phyloP scores from a whole-genome alignment of 139 green algal species.

The Micromonas pusilla region DNA sequence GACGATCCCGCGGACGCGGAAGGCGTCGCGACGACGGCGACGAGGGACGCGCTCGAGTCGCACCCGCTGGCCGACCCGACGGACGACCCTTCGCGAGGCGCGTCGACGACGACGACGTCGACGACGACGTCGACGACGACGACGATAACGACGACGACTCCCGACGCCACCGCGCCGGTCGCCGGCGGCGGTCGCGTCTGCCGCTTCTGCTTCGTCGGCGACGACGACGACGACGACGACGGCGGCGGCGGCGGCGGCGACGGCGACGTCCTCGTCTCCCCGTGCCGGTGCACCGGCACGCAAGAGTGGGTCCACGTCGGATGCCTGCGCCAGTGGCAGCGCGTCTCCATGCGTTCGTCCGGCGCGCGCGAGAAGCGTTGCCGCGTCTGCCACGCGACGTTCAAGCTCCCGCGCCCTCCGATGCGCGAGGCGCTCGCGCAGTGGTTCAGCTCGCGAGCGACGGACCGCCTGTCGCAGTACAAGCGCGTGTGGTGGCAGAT shows the following conservation, averaged over 20 bases:
- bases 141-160: background rate
- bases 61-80: background rate
- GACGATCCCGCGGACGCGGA: background rate
- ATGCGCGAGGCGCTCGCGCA: background rate
- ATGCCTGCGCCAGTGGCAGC: constrained; percentile 30
- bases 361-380: background rate
- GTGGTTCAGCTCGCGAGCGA: constrained; percentile 2
- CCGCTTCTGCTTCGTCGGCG: constrained; percentile 20
- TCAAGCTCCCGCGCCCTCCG: background rate
- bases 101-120: background rate
- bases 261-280: background rate
- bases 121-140: background rate
- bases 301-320: constrained; percentile 17
- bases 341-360: background rate
- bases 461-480: constrained; percentile 2
- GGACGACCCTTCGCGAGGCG: background rate
- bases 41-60: too few species aligned
- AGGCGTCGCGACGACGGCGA: background rate
- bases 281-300: constrained; percentile 21
- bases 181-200: too few species aligned
- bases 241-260: background rate
- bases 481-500: constrained; percentile 4
- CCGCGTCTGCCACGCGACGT: constrained; percentile 9
- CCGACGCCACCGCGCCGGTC: too few species aligned
- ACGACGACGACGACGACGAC: background rate